Conservation (phyloP, 495 filamentous ascomycete species). For the Trichoderma orchidacearum region DNA sequence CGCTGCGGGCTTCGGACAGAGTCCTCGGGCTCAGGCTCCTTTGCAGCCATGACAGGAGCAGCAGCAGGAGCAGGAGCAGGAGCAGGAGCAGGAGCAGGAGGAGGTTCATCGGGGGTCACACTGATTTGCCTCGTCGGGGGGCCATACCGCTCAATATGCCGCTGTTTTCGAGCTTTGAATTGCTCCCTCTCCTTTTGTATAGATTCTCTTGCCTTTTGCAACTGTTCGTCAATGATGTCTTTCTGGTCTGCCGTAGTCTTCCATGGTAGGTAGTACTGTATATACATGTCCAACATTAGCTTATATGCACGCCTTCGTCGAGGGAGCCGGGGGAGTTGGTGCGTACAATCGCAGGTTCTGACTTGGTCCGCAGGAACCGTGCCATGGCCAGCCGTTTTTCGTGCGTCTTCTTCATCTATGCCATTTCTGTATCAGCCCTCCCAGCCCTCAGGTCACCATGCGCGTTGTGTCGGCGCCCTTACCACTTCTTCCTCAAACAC, state of each 20-base stretch:
- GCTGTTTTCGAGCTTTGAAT: constrained; percentile 24
- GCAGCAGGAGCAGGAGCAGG: constrained; percentile 2
- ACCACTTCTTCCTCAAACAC: constrained; percentile 71
- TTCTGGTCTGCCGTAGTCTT: constrained; percentile 45
- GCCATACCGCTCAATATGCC: constrained; percentile 13
- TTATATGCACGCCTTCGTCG: neutral
- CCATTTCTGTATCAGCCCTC: constrained; percentile 11
- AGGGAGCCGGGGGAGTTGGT: constrained; percentile 7
- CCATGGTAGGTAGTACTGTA: constrained; percentile 83
- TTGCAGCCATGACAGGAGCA: constrained; percentile 10
- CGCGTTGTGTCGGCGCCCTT: constrained; percentile 18
- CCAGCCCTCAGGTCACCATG: neutral
- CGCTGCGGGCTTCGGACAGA: constrained; percentile 10
- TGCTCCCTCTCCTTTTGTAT: constrained; percentile 31
- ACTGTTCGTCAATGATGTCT: constrained; percentile 30
- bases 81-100: neutral
- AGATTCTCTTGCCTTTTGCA: constrained; percentile 26
- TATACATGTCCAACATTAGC: constrained; percentile 8
- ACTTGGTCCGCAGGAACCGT: constrained; percentile 57
- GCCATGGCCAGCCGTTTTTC: constrained; percentile 57
- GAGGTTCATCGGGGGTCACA: constrained; percentile 3
- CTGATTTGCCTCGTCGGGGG: constrained; percentile 4
- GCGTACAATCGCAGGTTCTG: constrained; percentile 67
- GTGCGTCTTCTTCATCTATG: constrained; percentile 71
- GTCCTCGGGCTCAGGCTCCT: constrained; percentile 3